Percentiles rank a stretch among this genome's conserved stretches.
phyloP scores from a whole-genome alignment of 1,139 yeast genomes.

The Suhomyces guaymorum region DNA sequence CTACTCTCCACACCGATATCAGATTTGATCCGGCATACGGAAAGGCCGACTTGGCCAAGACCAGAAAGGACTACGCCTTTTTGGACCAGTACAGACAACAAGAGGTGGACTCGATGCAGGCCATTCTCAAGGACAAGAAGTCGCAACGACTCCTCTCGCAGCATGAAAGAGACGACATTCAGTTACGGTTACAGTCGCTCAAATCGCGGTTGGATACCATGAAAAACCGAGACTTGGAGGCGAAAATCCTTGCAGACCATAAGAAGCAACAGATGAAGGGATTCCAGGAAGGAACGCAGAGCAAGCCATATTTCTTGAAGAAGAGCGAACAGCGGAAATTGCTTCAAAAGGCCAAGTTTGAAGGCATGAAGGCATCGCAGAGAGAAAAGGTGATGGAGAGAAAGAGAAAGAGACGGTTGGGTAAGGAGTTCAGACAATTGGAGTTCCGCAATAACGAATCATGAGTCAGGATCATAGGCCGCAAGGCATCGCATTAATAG shows the following conservation, averaged over 20 bases:
- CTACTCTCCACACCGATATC: constrained; percentile 66
- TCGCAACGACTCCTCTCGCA: constrained; percentile 43
- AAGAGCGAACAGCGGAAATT: constrained; percentile 80
- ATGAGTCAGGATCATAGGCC: too few relatives aligned
- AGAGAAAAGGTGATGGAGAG: constrained; percentile 88
- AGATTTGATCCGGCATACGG: constrained; percentile 91
- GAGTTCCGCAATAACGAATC: constrained; percentile 42
- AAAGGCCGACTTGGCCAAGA: constrained; percentile 65
- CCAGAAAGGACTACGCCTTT: constrained; percentile 78
- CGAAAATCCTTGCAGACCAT: constrained; percentile 56
- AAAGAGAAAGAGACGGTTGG: constrained; percentile 89
- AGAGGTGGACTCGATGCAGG: constrained; percentile 65
- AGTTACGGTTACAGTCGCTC: constrained; percentile 56
- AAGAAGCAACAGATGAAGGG: constrained; percentile 49
- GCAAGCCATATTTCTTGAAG: constrained; percentile 64
- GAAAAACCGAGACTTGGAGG: constrained; percentile 74
- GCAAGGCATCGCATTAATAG: background rate
- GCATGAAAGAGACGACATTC: constrained; percentile 55
- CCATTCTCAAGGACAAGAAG: constrained; percentile 58
- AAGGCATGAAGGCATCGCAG: constrained; percentile 77
- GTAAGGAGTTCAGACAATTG: constrained; percentile 83
- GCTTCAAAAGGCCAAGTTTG: constrained; percentile 85
- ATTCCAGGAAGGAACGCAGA: constrained; percentile 50
- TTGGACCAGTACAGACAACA: constrained; percentile 78
- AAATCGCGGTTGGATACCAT: constrained; percentile 77